Percentiles rank a stretch among this genome's conserved stretches.
Evolutionary conservation across 2,329 filamentous ascomycete genomes (phyloP).

Genomic region (Blastomyces parvus): DNA sequence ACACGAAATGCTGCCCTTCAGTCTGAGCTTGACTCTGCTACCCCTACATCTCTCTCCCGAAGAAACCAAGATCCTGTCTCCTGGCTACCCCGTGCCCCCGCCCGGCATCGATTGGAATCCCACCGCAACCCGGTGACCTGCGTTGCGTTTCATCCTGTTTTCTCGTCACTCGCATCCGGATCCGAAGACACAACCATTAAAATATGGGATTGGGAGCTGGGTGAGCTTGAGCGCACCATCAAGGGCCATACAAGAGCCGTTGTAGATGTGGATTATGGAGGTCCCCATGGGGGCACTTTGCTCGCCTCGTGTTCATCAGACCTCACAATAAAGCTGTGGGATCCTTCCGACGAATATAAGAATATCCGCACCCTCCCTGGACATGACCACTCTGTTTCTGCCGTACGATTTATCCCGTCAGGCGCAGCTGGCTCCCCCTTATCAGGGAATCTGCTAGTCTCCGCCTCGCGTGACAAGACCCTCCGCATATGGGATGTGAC

Average conservation of each 20-base stretch:
- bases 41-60: conserved; percentile 65
- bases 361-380: conserved; percentile 86
- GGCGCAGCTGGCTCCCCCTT: conserved; percentile 66
- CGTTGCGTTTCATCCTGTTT: conserved; percentile 85
- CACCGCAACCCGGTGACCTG: conserved; percentile 75
- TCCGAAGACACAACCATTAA: conserved; percentile 93
- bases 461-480: conserved; percentile 74
- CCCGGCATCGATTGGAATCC: conserved; percentile 72
- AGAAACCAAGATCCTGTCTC: conserved; percentile 73
- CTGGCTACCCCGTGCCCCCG: conserved; percentile 78
- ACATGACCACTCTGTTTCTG: conserved; percentile 85
- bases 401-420: conserved; percentile 78
- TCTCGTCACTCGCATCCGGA: conserved; percentile 79
- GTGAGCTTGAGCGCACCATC: conserved; percentile 78
- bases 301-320: conserved; percentile 80
- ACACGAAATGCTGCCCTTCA: conserved; percentile 63
- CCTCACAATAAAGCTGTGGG: conserved; percentile 90
- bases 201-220: conserved; percentile 94
- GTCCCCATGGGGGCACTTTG: conserved; percentile 67
- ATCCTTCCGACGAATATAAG: conserved; percentile 85
- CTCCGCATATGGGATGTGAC: conserved; percentile 87
- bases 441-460: conserved; percentile 78
- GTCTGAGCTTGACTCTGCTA: conserved; percentile 73
- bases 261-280: conserved; percentile 81
- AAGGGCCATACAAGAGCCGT: conserved; percentile 89